These are phyloP conservation scores for Ensete ventricosum DNA, from an alignment of 176 grass and related monocot species.

Conservation along the genomic window DNA sequence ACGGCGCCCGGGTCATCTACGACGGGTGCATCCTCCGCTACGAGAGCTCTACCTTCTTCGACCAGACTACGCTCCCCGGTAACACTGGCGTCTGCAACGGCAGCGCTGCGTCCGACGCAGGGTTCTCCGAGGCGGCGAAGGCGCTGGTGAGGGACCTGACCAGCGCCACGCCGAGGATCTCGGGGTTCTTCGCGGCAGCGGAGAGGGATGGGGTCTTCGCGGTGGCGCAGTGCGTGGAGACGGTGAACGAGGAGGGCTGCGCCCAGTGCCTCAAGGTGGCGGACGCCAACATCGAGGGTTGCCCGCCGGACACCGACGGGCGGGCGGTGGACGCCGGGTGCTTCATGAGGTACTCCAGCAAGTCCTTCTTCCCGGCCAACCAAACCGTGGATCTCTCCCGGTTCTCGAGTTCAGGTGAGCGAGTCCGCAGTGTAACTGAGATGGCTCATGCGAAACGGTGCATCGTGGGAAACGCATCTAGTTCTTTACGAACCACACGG, in stretches of 20 bases:
- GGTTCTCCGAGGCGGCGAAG: conserved; percentile 23
- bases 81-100: conserved; percentile 44
- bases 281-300: conserved; percentile 39
- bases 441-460: not conserved
- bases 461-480: not conserved
- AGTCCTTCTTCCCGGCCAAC: conserved; percentile 55
- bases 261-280: conserved; percentile 46
- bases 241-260: conserved; percentile 37
- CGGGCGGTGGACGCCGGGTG: conserved; percentile 60
- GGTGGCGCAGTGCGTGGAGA: conserved; percentile 63
- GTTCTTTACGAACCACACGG: not conserved
- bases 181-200: conserved; percentile 35
- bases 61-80: conserved; percentile 41
- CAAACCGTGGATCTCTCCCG: conserved; percentile 45
- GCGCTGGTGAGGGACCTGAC: conserved; percentile 38
- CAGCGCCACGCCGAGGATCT: conserved; percentile 29
- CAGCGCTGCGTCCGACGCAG: conserved; percentile 12
- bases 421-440: not conserved
- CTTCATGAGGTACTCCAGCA: conserved; percentile 78
- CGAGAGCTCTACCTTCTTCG: conserved; percentile 56
- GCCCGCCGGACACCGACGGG: conserved; percentile 51
- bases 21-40: conserved; percentile 76
- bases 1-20: conserved; percentile 58
- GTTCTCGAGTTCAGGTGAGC: conserved; percentile 56
- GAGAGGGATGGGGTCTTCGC: conserved; percentile 39